Base-by-base conservation (phyloP, 768 basidiomycete species). In the Candolleomyces aberdarensis region DNA sequence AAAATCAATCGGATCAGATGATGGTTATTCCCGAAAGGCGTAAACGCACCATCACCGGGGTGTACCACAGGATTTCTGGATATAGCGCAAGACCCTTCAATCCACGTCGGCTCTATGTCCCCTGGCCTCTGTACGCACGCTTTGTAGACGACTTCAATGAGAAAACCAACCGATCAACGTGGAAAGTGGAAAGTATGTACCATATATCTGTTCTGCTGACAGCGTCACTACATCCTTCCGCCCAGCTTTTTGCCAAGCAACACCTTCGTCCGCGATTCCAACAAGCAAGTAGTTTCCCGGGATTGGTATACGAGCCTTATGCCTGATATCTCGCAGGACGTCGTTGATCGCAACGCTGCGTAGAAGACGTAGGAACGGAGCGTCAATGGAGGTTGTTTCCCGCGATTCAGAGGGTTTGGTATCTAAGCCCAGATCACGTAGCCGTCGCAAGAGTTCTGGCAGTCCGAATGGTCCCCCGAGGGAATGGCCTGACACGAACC, bases 261-360 rank as follows among this genome's bases (percentile, higher is more conserved):
- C 84, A 0, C 91, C 91, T 72, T 94, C 91, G 65, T 95, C 93
- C 3, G 91, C 88, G 9, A 94, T 82, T 0, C 94, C 93, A 11
- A 93, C 89, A 0, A 95, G 78, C 29, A 86, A 77, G 61, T 85
- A 85, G 62, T 86, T 86, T 0, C 85, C 74, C 0, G 86, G 86
- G 10, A 95, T 80, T 3, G 80, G 84, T 29, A 95, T 89, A 9
- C 91, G 79, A 0, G 92, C 92, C 43, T 79, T 76, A 64, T 91
- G 85, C 65, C 94, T 94, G 66, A 94, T 83, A 46, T 85, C 84
- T 5, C 91, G 81, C 44, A 94, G 72, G 11, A 89, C 82, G 62
- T 85, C 83, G 50, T 81, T 83, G 72, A 84, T 83, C 0, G 86
- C 81, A 39, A 85, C 84, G 41, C 83, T 74, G n/a, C 89, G 79